Percentiles rank a stretch among this genome's conserved stretches.
phyloP scores from a whole-genome alignment of 306 rosid species.

The Echinosophora koreensis region DNA sequence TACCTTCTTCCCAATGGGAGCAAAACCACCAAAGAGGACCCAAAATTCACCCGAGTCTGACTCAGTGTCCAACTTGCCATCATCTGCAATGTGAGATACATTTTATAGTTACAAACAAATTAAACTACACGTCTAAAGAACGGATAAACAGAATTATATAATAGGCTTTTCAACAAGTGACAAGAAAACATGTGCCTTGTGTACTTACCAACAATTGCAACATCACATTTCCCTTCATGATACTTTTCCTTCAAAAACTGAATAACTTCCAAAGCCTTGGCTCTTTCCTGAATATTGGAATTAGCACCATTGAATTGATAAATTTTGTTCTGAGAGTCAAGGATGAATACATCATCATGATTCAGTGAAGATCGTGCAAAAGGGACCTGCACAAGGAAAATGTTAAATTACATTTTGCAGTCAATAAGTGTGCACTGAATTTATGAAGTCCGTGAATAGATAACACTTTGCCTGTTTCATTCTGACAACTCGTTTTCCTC shows the following conservation, averaged over 20 bases:
- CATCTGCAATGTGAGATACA: slow-evolving; percentile 66
- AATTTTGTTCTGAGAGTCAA: slow-evolving; percentile 84
- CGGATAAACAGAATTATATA: slow-evolving; percentile 29
- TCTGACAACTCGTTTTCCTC: slow-evolving; percentile 98
- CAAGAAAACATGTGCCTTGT: slow-evolving; percentile 47
- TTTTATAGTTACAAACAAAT: slow-evolving; percentile 43
- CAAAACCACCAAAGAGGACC: slow-evolving; percentile 99
- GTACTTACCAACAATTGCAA: slow-evolving; percentile 95
- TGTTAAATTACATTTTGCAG: slow-evolving; percentile 41
- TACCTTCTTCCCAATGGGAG: slow-evolving; percentile 97
- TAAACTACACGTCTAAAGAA: slow-evolving; percentile 39
- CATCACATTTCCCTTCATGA: slow-evolving; percentile 87
- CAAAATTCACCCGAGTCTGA: slow-evolving; percentile 99
- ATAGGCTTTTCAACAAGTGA: slow-evolving; percentile 19
- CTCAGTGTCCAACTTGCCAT: slow-evolving; percentile 98
- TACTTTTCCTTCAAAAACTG: slow-evolving; percentile 94
- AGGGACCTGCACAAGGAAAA: slow-evolving; percentile 76
- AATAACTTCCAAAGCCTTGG: slow-evolving; percentile 94
- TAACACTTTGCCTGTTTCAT: slow-evolving; percentile 83
- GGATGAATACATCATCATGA: slow-evolving; percentile 97
- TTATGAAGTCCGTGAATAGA: slow-evolving; percentile 33
- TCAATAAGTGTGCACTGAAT: slow-evolving; percentile 47
- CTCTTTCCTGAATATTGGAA: slow-evolving; percentile 99
- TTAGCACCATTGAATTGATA: slow-evolving; percentile 98
- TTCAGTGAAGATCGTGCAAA: slow-evolving; percentile 95